Percentiles rank a stretch among this genome's conserved stretches.
phyloP scores from a whole-genome alignment of 352 stramenopile species.

The Phytophthora macrochlamydospora region DNA sequence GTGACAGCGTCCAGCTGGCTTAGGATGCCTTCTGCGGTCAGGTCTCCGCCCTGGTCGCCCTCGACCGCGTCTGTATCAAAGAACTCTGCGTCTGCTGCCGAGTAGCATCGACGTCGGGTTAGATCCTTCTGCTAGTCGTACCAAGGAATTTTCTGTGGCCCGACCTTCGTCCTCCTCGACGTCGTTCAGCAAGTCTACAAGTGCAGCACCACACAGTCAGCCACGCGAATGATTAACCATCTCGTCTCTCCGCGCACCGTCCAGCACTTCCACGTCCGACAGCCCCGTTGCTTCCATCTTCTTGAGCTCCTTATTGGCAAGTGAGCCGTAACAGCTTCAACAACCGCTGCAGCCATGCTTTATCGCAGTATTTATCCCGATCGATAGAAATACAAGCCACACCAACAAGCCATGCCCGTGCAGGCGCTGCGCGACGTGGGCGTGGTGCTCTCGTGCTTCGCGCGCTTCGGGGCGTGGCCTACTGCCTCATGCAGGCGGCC shows the following conservation, averaged over 20 bases:
- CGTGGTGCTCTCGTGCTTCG: slow-evolving; percentile 66
- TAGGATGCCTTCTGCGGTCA: slow-evolving; percentile 39
- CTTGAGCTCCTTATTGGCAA: neutral
- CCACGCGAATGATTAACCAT: neutral
- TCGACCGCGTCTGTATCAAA: slow-evolving; percentile 19
- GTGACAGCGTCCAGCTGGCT: slow-evolving; percentile 43
- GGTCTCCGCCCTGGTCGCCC: slow-evolving; percentile 10
- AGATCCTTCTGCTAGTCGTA: neutral
- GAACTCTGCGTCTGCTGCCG: slow-evolving; percentile 29
- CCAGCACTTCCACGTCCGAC: slow-evolving; percentile 37
- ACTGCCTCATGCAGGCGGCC: slow-evolving; percentile 67
- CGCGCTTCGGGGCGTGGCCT: slow-evolving; percentile 78
- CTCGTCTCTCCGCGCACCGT: slow-evolving; percentile 18
- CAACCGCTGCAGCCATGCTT: neutral
- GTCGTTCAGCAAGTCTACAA: slow-evolving; percentile 35
- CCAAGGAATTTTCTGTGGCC: neutral
- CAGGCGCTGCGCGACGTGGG: slow-evolving; percentile 43
- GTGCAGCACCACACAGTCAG: neutral
- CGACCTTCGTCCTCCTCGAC: slow-evolving; percentile 36
- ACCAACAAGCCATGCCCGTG: neutral
- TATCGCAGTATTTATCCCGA: neutral
- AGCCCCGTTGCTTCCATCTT: slow-evolving; percentile 20
- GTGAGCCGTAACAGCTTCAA: neutral
- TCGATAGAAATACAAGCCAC: neutral
- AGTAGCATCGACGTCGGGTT: neutral